A percentile compares a stretch with the other conserved stretches of the same genome.
phyloP scores from a whole-genome alignment of 441 rosid genomes.

The Erodium trifolium region DNA sequence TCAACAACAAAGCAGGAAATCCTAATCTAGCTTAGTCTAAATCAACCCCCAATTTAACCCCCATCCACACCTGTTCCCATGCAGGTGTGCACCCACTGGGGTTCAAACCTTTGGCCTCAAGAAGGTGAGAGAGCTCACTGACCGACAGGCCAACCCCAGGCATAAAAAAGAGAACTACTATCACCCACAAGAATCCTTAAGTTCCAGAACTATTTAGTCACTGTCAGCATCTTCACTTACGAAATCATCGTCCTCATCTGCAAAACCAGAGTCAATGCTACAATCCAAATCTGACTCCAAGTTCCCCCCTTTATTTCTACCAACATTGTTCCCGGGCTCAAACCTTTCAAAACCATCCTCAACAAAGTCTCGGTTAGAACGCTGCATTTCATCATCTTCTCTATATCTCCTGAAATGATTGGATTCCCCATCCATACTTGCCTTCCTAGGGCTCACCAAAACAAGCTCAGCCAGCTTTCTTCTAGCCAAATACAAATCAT shows the following conservation, averaged over 20 bases:
- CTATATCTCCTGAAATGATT: conserved; percentile 41
- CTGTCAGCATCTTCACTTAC: conserved; percentile 21
- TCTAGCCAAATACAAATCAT: conserved; percentile 71
- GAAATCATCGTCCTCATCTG: conserved; percentile 23
- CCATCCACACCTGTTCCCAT: too few relatives aligned
- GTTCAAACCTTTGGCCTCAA: too few relatives aligned
- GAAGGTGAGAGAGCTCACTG: too few relatives aligned
- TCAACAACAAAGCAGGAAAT: too few relatives aligned
- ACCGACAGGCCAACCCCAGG: too few relatives aligned
- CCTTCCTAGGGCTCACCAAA: conserved; percentile 64
- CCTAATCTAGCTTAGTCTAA: too few relatives aligned
- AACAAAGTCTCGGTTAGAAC: conserved; percentile 20
- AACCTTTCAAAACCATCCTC: too few relatives aligned
- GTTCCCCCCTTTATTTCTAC: conserved; percentile 9
- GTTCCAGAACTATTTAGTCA: conserved; percentile 11
- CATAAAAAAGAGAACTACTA: too few relatives aligned
- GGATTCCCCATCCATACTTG: conserved; percentile 50
- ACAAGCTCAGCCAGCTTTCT: conserved; percentile 75
- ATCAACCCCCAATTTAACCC: too few relatives aligned
- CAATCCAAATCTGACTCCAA: conserved; percentile 25
- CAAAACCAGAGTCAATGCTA: conserved; percentile 20
- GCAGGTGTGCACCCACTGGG: too few relatives aligned
- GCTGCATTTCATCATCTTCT: conserved; percentile 33
- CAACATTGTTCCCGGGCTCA: too few relatives aligned
- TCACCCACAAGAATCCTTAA: background rate